Percentiles rank a stretch among this genome's conserved stretches.
Evolutionary conservation across 2,329 filamentous ascomycete species (phyloP).

Genomic region (Penicillium verrucosum): DNA sequence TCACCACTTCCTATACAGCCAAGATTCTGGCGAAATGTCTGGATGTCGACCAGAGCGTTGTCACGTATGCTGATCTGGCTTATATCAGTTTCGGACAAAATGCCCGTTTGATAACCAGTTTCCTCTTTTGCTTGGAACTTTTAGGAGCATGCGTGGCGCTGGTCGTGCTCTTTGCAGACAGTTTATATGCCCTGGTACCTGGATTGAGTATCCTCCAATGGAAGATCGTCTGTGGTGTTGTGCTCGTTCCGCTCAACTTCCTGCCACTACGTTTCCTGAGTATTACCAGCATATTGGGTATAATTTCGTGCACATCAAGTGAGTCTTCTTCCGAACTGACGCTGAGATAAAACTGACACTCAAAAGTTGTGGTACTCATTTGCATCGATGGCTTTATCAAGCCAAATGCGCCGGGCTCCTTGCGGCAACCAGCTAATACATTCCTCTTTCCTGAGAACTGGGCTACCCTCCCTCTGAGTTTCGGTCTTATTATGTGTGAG

Average conservation of each 20-base stretch:
- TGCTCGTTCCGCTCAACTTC: slow-evolving; percentile 80
- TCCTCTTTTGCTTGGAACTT: slow-evolving; percentile 84
- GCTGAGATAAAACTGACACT: slow-evolving; percentile 26
- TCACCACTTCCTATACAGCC: slow-evolving; percentile 80
- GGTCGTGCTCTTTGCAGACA: slow-evolving; percentile 90
- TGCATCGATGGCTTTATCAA: slow-evolving; percentile 85
- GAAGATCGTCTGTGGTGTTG: slow-evolving; percentile 78
- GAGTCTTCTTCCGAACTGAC: slow-evolving; percentile 42
- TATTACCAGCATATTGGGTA: slow-evolving; percentile 89
- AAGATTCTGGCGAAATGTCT: slow-evolving; percentile 82
- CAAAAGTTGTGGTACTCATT: slow-evolving; percentile 74
- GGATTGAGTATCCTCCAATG: slow-evolving; percentile 66
- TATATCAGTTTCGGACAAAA: slow-evolving; percentile 83
- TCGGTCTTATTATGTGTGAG: slow-evolving; percentile 80
- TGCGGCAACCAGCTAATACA: slow-evolving; percentile 74
- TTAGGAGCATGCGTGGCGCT: slow-evolving; percentile 85
- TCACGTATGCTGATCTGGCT: slow-evolving; percentile 92
- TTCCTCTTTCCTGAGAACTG: slow-evolving; percentile 83
- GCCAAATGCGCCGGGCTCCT: slow-evolving; percentile 71
- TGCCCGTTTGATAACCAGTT: slow-evolving; percentile 75
- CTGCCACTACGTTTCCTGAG: slow-evolving; percentile 78
- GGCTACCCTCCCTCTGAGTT: slow-evolving; percentile 79
- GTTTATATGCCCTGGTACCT: slow-evolving; percentile 73
- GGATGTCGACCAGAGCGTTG: slow-evolving; percentile 76
- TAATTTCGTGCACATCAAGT: slow-evolving; percentile 85